phyloP scores from a whole-genome alignment of 257 asterid species.

The Plectranthus barbatus region DNA sequence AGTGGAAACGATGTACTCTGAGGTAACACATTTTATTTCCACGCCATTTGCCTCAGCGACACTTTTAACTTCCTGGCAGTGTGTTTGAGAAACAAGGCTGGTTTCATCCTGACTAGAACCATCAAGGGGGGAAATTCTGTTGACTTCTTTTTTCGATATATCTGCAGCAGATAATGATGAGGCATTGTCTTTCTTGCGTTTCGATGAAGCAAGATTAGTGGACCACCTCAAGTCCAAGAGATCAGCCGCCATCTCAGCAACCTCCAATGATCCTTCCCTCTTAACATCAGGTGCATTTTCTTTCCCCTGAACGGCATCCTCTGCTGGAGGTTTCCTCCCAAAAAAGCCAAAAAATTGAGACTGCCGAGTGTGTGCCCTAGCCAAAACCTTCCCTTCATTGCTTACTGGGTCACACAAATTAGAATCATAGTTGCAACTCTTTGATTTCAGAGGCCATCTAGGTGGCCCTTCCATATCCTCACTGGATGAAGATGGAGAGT shows the following conservation, averaged over 20 bases:
- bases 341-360: conserved; percentile 56
- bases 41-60: conserved; percentile 15
- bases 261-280: conserved; percentile 55
- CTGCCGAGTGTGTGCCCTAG: conserved; percentile 37
- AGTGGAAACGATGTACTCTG: conserved; percentile 17
- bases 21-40: conserved; percentile 22
- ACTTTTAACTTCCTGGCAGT: conserved; percentile 15
- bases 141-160: conserved; percentile 14
- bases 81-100: conserved; percentile 11
- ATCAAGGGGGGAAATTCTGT: conserved; percentile 14
- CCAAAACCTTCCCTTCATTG: conserved; percentile 20
- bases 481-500: conserved; percentile 51
- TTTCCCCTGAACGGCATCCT: conserved; percentile 19
- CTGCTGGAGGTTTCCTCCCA: conserved; percentile 42
- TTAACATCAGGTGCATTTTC: conserved; percentile 18
- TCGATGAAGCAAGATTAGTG: conserved; percentile 56
- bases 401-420: conserved; percentile 21
- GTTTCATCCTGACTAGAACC: conserved; percentile 3
- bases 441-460: conserved; percentile 33
- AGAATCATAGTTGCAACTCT: conserved; percentile 40
- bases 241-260: conserved; percentile 94
- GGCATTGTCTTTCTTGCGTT: conserved; percentile 19
- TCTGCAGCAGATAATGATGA: conserved; percentile 22
- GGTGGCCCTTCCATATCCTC: conserved; percentile 52
- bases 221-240: conserved; percentile 93